These are phyloP conservation scores for Fusarium scirpi DNA, from an alignment of 2,329 filamentous ascomycete species.

Conservation along the genomic window DNA sequence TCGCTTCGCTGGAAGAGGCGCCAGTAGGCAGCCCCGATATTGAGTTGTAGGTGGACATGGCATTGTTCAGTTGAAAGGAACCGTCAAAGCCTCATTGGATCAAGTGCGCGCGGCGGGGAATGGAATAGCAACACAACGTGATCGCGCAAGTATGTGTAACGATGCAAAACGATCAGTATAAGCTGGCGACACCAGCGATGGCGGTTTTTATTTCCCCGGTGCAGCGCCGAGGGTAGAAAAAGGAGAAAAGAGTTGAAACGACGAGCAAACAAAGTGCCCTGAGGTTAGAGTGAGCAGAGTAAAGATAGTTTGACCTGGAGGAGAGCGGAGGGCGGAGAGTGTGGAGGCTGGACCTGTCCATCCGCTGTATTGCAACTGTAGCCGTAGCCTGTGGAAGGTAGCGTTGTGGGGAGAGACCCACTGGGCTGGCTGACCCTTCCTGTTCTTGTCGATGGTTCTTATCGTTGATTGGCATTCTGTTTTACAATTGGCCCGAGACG, in stretches of 20 bases:
- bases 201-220: constrained; percentile 4
- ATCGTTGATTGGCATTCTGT: constrained; percentile 31
- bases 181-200: constrained; percentile 16
- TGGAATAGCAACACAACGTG: constrained; percentile 36
- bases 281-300: constrained; percentile 6
- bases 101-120: constrained; percentile 36
- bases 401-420: constrained; percentile 37
- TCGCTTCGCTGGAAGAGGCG: constrained; percentile 59
- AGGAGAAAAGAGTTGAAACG: constrained; percentile 5
- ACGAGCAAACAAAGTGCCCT: constrained; percentile 31
- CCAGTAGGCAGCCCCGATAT: constrained; percentile 63
- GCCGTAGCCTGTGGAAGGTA: constrained; percentile 11
- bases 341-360: constrained; percentile 29
- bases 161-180: constrained; percentile 6
- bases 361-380: constrained; percentile 18
- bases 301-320: constrained; percentile 26
- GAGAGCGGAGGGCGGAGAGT: constrained; percentile 35
- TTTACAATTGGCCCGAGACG: constrained; percentile 36
- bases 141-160: constrained; percentile 35
- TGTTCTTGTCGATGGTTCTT: constrained; percentile 2
- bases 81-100: constrained; percentile 49
- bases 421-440: constrained; percentile 25
- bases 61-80: constrained; percentile 56
- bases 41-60: constrained; percentile 70
- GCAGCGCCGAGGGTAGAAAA: constrained; percentile 19